Conservation (phyloP, 768 basidiomycete genomes). For the Mycena pura region DNA sequence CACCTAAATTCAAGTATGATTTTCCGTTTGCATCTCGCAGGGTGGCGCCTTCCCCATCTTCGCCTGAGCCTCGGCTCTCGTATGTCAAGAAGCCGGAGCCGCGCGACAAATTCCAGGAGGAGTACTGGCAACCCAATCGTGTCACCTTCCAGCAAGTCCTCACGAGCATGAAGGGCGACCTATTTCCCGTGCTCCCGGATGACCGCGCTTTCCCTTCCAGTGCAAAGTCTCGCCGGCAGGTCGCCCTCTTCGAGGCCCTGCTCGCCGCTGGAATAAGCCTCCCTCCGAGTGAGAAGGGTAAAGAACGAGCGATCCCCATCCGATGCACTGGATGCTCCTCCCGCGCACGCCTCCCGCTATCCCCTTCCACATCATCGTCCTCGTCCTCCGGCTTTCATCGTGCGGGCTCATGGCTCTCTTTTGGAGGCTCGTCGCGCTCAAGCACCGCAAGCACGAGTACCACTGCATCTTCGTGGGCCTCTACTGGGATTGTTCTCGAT, state of each 20-base stretch:
- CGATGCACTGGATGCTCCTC: background rate
- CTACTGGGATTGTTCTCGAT: background rate
- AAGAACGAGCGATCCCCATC: constrained; percentile 2
- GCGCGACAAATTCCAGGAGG: no score
- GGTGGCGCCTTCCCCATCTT: constrained; percentile 1
- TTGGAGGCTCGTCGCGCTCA: constrained; percentile 12
- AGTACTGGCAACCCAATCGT: constrained; percentile 12
- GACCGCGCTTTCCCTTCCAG: background rate
- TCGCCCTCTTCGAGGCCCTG: constrained; percentile 14
- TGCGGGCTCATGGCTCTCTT: constrained; percentile 28
- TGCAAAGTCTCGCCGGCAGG: constrained; percentile 7
- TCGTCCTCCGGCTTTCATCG: constrained; percentile 22
- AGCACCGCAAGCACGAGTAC: constrained; percentile 16
- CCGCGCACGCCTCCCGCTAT: background rate
- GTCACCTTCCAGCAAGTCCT: constrained; percentile 24
- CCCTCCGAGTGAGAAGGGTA: constrained; percentile 9
- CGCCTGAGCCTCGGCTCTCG: no score
- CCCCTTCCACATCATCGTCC: constrained; percentile 16
- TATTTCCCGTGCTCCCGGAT: constrained; percentile 21
- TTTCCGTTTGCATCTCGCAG: constrained; percentile 24
- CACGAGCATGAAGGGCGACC: constrained; percentile 20
- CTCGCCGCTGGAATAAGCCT: constrained; percentile 5
- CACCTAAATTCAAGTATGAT: constrained; percentile 21
- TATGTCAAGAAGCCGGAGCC: background rate
- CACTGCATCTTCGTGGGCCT: constrained; percentile 21